Conservation (phyloP, 2,329 filamentous ascomycete genomes). For the Aureobasidium sp. region DNA sequence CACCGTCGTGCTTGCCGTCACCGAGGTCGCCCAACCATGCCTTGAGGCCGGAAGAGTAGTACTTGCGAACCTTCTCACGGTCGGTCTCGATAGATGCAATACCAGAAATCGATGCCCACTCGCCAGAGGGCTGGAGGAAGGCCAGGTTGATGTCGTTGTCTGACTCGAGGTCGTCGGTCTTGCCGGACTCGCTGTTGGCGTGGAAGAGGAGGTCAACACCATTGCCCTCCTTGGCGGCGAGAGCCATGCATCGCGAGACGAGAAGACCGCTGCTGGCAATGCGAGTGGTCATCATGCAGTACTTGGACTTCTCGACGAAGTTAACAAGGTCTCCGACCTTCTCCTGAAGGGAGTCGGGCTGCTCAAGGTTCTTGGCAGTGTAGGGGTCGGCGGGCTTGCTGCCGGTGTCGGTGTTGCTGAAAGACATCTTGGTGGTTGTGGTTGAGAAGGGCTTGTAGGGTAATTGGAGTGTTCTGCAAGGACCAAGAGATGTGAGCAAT, state of each 20-base stretch:
- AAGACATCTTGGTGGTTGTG: conserved; percentile 31
- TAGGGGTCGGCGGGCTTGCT: conserved; percentile 68
- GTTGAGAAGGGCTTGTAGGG: conserved; percentile 12
- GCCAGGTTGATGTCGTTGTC: conserved; percentile 73
- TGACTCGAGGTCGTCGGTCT: conserved; percentile 69
- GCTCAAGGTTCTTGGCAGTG: conserved; percentile 67
- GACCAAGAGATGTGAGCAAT: conserved; percentile 11
- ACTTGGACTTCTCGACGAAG: conserved; percentile 70
- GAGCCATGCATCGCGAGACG: conserved; percentile 77
- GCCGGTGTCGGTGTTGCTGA: conserved; percentile 56
- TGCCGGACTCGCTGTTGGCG: conserved; percentile 84
- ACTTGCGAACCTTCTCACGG: conserved; percentile 60
- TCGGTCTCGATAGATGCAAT: conserved; percentile 63
- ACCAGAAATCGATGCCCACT: conserved; percentile 85
- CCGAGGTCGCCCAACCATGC: conserved; percentile 82
- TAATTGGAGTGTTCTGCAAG: conserved; percentile 5
- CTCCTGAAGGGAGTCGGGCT: conserved; percentile 56
- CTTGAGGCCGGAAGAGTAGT: conserved; percentile 68
- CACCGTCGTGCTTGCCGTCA: conserved; percentile 76
- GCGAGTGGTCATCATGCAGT: conserved; percentile 82
- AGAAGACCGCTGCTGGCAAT: conserved; percentile 58
- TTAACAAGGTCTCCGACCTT: conserved; percentile 68
- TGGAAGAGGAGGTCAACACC: conserved; percentile 82
- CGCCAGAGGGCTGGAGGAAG: conserved; percentile 62
- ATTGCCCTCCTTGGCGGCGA: conserved; percentile 72